phyloP scores from a whole-genome alignment of 2,329 filamentous ascomycete genomes.

The Sporothrix pseudoabietina region DNA sequence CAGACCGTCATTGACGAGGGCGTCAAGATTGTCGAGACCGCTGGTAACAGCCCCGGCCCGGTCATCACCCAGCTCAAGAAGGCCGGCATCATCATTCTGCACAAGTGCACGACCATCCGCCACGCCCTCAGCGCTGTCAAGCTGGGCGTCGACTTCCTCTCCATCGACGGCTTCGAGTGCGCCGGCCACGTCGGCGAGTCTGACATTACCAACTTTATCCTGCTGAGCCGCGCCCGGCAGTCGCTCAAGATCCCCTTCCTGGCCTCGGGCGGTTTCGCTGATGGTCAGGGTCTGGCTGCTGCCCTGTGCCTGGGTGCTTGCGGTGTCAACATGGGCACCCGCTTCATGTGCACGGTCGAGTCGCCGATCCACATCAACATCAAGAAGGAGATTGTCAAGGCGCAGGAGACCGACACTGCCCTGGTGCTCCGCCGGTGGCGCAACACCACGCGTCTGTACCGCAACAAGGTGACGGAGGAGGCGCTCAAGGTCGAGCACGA shows the following conservation, averaged over 20 bases:
- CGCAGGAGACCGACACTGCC: slow-evolving; percentile 87
- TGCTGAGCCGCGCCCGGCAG: slow-evolving; percentile 83
- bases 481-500: slow-evolving; percentile 82
- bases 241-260: slow-evolving; percentile 86
- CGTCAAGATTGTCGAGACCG: slow-evolving; percentile 73
- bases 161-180: slow-evolving; percentile 97
- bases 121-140: slow-evolving; percentile 91
- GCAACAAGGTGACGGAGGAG: slow-evolving; percentile 82
- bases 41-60: slow-evolving; percentile 69
- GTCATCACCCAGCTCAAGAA: slow-evolving; percentile 87
- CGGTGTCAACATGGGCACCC: slow-evolving; percentile 97
- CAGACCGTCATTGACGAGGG: slow-evolving; percentile 93
- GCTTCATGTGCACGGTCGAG: slow-evolving; percentile 96
- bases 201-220: slow-evolving; percentile 87
- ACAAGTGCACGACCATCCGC: slow-evolving; percentile 97
- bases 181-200: slow-evolving; percentile 85
- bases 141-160: slow-evolving; percentile 93
- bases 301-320: slow-evolving; percentile 87
- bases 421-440: slow-evolving; percentile 87
- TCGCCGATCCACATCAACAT: slow-evolving; percentile 90
- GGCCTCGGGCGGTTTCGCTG: slow-evolving; percentile 91
- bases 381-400: slow-evolving; percentile 87
- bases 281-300: slow-evolving; percentile 89
- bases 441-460: slow-evolving; percentile 86
- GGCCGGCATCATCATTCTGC: slow-evolving; percentile 75